Evolutionary conservation across 352 stramenopile species (phyloP).

Genomic region (Halophytophthora polymorphica): DNA sequence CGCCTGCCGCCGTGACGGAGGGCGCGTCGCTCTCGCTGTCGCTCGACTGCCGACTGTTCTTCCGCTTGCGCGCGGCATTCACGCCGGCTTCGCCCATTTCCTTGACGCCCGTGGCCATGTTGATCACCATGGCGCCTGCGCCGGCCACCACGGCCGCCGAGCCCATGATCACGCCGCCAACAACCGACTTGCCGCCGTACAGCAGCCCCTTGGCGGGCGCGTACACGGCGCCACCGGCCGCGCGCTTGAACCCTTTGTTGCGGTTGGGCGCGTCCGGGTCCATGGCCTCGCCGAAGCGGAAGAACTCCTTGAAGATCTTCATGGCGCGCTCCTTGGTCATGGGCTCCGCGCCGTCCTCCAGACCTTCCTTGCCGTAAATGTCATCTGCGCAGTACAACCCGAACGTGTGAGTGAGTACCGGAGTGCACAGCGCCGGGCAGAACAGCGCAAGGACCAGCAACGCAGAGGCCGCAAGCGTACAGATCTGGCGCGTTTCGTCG

Average conservation of each 20-base stretch:
- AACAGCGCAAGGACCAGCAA: neutral
- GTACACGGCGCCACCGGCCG: slow-evolving; percentile 76
- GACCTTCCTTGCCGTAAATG: slow-evolving; percentile 90
- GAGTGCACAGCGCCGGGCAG: neutral
- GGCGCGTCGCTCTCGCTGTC: slow-evolving; percentile 38
- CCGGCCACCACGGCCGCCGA: slow-evolving; percentile 74
- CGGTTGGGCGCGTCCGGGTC: slow-evolving; percentile 75
- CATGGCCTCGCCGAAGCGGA: slow-evolving; percentile 83
- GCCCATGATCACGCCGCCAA: slow-evolving; percentile 83
- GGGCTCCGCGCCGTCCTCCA: slow-evolving; percentile 79
- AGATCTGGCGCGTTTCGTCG: slow-evolving; percentile 87
- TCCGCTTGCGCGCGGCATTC: slow-evolving; percentile 65
- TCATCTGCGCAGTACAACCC: slow-evolving; percentile 61
- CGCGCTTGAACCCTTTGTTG: slow-evolving; percentile 75
- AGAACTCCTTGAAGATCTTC: slow-evolving; percentile 86
- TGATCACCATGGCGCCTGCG: slow-evolving; percentile 77
- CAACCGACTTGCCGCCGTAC: slow-evolving; percentile 81
- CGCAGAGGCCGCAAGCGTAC: slow-evolving; percentile 34
- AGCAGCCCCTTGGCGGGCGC: slow-evolving; percentile 76
- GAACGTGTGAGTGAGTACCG: slow-evolving; percentile 9
- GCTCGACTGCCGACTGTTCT: slow-evolving; percentile 39
- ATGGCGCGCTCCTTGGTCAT: slow-evolving; percentile 84
- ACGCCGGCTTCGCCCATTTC: slow-evolving; percentile 86
- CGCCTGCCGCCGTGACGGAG: slow-evolving; percentile 14
- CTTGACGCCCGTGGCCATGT: slow-evolving; percentile 78